Base-by-base conservation (phyloP, 148 eudicot genomes). In the Fagopyrum homotropicum region DNA sequence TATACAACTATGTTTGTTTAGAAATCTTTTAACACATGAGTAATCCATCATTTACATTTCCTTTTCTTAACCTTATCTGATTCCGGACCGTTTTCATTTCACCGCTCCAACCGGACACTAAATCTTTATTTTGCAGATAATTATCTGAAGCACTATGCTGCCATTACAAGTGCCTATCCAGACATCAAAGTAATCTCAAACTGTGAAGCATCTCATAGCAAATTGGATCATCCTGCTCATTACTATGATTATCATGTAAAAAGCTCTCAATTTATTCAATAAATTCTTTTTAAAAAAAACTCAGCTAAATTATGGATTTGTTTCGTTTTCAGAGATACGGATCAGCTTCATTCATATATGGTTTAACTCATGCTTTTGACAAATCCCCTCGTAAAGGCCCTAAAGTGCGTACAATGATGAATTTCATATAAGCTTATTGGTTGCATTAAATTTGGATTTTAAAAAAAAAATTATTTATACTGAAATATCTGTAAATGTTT, bases 211-310 rank as follows among this genome's bases (percentile, higher is more conserved):
- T 88, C 97, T 73, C 66, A 78, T 10, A 30, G 40, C 69, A 83
- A 84, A 45, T 81, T 88, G 86, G 87, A 90, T 76, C 96, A 90
- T 84, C 98, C 98, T n/a, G 88, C 98, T 54, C 93, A 94, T 79
- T 72, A 87, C 0, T 94, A 94, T 82, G 98, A 94, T 80, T 90
- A 74, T 79, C 97, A 95, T 88, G 98, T 95, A 85, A 81, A 84
- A 81, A 82, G 16, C 80, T 70, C 82, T 83, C 48, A 19, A 48
- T 48, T 75, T 68, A 22, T 22, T 22, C 26, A 22, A 22, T 22
- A 22, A 22, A 22, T 22, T 22, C 26, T 22, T 22, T 22, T 22
- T 22, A 22, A 0, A 22, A 17, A 6, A 4, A 69, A 17, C 61
- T 77, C 12, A 45, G 19, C 50, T 75, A 48, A 63, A 22, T 30